phyloP scores from a whole-genome alignment of 2,329 filamentous ascomycete species.

The Calonectria multiphialidica region DNA sequence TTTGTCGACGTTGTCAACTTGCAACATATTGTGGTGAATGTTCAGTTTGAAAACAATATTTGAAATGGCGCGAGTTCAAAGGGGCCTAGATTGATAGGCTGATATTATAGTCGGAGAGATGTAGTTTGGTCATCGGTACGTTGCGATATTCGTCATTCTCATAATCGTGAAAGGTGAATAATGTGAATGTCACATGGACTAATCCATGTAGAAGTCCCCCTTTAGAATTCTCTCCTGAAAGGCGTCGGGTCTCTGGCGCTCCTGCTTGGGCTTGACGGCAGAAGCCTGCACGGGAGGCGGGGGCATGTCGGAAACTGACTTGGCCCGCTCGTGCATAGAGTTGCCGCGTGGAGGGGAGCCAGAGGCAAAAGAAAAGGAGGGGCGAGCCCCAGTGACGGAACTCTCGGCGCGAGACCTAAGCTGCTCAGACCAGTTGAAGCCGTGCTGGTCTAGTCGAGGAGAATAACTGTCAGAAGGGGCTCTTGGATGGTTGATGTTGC shows the following conservation, averaged over 20 bases:
- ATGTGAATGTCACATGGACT: slow-evolving; percentile 44
- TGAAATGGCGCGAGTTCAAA: slow-evolving; percentile 22
- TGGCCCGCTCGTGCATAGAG: slow-evolving; percentile 72
- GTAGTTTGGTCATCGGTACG: slow-evolving; percentile 29
- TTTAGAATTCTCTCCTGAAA: slow-evolving; percentile 98
- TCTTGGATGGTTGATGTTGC: slow-evolving; percentile 68
- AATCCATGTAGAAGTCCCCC: slow-evolving; percentile 99
- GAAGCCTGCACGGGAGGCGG: slow-evolving; percentile 66
- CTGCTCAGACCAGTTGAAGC: slow-evolving; percentile 98
- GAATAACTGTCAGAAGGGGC: slow-evolving; percentile 73
- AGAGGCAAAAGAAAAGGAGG: slow-evolving; percentile 70
- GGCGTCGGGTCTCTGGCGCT: slow-evolving; percentile 82
- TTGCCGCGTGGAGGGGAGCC: slow-evolving; percentile 51
- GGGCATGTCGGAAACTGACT: slow-evolving; percentile 76
- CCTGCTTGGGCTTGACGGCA: slow-evolving; percentile 53
- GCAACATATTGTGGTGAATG: slow-evolving; percentile 15
- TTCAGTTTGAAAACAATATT: slow-evolving; percentile 28
- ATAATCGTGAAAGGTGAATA: slow-evolving; percentile 26
- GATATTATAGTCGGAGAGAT: slow-evolving; percentile 30
- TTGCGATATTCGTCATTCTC: slow-evolving; percentile 35
- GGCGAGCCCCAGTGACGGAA: slow-evolving; percentile 69
- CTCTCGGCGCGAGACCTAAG: slow-evolving; percentile 92
- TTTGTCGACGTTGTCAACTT: slow-evolving; percentile 26
- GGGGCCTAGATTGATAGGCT: slow-evolving; percentile 8
- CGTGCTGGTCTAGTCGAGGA: slow-evolving; percentile 80